These are phyloP conservation scores for Cordia subcordata DNA, from an alignment of 257 asterid species.

Conservation along the genomic window DNA sequence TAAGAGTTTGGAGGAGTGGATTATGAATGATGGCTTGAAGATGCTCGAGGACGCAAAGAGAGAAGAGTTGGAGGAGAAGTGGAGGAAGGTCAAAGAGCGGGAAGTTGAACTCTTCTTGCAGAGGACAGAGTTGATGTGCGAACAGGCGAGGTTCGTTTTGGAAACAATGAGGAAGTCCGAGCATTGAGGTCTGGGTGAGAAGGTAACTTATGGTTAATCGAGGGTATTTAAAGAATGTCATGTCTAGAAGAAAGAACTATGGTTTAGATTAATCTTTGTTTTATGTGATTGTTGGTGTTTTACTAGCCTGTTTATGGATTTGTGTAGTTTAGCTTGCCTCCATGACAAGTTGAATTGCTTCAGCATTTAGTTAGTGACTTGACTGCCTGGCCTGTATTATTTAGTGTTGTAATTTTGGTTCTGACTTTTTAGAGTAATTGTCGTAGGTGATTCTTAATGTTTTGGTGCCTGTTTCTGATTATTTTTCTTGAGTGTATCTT, in stretches of 20 bases:
- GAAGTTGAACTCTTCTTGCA: constrained; percentile 24
- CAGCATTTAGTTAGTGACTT: background rate
- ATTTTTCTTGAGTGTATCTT: background rate
- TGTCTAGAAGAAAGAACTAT: too few relatives aligned
- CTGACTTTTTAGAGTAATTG: background rate
- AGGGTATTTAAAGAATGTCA: background rate
- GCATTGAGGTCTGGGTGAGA: constrained; percentile 6
- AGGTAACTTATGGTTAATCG: constrained; percentile 1
- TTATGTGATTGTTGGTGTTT: background rate
- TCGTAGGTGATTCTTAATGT: background rate
- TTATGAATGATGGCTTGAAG: constrained; percentile 25
- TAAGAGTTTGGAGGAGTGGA: constrained; percentile 30
- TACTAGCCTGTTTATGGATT: background rate
- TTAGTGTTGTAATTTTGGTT: background rate
- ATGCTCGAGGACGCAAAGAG: constrained; percentile 24
- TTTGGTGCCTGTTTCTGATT: background rate
- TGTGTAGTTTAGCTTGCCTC: background rate
- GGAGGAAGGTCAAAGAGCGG: constrained; percentile 27
- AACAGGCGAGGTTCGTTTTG: constrained; percentile 31
- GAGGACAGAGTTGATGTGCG: constrained; percentile 28
- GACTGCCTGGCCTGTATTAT: background rate
- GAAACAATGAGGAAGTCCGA: constrained; percentile 19
- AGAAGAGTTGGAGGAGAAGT: constrained; percentile 30
- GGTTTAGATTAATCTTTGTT: background rate
- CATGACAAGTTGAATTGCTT: background rate